Conservation (phyloP, 306 rosid genomes). For the Astragalus glycyphyllos region DNA sequence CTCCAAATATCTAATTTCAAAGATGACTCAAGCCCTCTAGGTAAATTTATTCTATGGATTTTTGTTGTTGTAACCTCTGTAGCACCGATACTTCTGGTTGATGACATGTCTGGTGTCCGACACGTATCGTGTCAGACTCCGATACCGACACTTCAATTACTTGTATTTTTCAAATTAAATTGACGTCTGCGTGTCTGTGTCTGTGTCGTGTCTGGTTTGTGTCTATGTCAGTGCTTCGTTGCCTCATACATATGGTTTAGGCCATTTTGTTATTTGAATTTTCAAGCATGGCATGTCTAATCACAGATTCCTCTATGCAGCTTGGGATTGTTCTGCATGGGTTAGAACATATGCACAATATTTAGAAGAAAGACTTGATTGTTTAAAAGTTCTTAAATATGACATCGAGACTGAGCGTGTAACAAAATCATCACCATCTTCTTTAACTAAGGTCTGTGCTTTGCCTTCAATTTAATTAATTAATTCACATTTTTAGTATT, state of each 20-base stretch:
- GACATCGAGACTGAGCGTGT: constrained; percentile 85
- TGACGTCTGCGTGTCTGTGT: too few species aligned
- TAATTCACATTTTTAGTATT: not conserved
- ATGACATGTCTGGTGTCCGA: too few species aligned
- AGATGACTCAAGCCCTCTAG: constrained; percentile 87
- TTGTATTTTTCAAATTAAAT: too few species aligned
- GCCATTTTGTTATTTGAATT: constrained; percentile 21
- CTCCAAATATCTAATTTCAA: constrained; percentile 88
- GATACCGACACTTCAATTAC: too few species aligned
- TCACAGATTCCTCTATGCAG: constrained; percentile 56
- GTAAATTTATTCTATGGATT: constrained; percentile 49
- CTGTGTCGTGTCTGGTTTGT: too few species aligned
- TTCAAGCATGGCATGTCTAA: constrained; percentile 39
- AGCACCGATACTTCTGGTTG: too few species aligned
- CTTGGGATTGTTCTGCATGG: constrained; percentile 99
- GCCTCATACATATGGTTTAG: constrained; percentile 19
- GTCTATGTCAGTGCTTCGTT: too few species aligned
- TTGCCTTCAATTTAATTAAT: constrained; percentile 15
- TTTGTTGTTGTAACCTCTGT: not conserved
- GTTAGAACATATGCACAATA: constrained; percentile 81
- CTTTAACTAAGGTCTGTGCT: constrained; percentile 53
- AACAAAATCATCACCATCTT: constrained; percentile 55
- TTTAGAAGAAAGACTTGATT: constrained; percentile 87
- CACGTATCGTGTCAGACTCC: too few species aligned
- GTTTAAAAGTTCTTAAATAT: constrained; percentile 72